These are phyloP conservation scores for Phylloboletellus chloephorus DNA, from an alignment of 1,284 basidiomycete species.

Conservation along the genomic window DNA sequence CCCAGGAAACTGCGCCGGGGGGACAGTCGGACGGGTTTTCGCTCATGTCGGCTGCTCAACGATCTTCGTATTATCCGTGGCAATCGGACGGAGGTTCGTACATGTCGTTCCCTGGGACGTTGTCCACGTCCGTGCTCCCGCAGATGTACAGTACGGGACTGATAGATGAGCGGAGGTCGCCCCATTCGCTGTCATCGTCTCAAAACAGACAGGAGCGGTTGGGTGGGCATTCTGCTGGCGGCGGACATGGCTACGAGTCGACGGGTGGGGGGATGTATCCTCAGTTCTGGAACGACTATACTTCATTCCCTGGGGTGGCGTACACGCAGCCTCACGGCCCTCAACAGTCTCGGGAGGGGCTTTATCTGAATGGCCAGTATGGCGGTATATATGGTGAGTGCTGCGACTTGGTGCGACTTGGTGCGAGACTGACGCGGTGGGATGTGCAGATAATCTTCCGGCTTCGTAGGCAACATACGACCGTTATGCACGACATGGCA, in stretches of 20 bases:
- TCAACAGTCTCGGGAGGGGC: slow-evolving; percentile 19
- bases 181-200: slow-evolving; percentile 14
- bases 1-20: slow-evolving; percentile 25
- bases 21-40: slow-evolving; percentile 15
- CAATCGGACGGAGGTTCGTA: slow-evolving; percentile 34
- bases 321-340: slow-evolving; percentile 28
- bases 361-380: slow-evolving; percentile 25
- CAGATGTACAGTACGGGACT: slow-evolving; percentile 69
- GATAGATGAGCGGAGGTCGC: slow-evolving; percentile 39
- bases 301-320: slow-evolving; percentile 46
- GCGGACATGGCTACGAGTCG: slow-evolving; percentile 19
- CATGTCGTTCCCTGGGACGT: slow-evolving; percentile 37
- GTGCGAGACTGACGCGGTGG: slow-evolving; percentile 3
- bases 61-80: slow-evolving; percentile 49
- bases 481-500: no score
- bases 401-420: background rate
- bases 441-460: slow-evolving; percentile 14
- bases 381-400: slow-evolving; percentile 27
- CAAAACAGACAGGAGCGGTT: slow-evolving; percentile 20
- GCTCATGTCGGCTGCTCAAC: slow-evolving; percentile 8
- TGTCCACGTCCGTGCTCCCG: slow-evolving; percentile 61
- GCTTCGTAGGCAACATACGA: no score
- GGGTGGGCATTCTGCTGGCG: slow-evolving; percentile 12
- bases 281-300: slow-evolving; percentile 60
- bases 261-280: slow-evolving; percentile 37